Evolutionary conservation across 2,329 filamentous ascomycete genomes (phyloP).

Genomic region (Ustulina deusta): DNA sequence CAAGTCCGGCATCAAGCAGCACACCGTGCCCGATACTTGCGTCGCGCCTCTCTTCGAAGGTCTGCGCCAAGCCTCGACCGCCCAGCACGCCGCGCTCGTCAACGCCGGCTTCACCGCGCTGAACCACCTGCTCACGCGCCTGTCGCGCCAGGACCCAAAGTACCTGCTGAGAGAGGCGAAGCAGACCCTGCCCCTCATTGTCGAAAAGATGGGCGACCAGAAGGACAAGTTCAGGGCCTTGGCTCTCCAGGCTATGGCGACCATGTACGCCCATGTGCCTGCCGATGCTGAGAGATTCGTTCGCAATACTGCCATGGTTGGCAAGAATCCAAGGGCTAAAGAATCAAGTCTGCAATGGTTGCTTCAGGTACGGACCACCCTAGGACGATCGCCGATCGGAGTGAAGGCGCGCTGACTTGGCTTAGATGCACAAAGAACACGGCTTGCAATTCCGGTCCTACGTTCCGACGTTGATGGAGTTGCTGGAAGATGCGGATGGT

Average conservation of each 20-base stretch:
- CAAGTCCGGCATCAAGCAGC: conserved; percentile 92
- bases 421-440: conserved; percentile 79
- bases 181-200: conserved; percentile 77
- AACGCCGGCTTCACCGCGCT: conserved; percentile 89
- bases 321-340: conserved; percentile 86
- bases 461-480: conserved; percentile 83
- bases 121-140: conserved; percentile 85
- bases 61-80: conserved; percentile 78
- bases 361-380: conserved; percentile 67
- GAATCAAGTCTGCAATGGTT: conserved; percentile 89
- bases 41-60: conserved; percentile 84
- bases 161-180: conserved; percentile 76
- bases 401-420: conserved; percentile 42
- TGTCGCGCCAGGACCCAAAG: conserved; percentile 86
- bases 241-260: conserved; percentile 79
- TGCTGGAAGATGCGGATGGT: conserved; percentile 90
- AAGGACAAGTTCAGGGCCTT: conserved; percentile 86
- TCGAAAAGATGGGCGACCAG: conserved; percentile 87
- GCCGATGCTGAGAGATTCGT: conserved; percentile 83
- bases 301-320: conserved; percentile 80
- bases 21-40: conserved; percentile 82
- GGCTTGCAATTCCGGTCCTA: conserved; percentile 85
- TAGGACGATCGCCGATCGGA: conserved; percentile 37
- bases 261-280: conserved; percentile 77
- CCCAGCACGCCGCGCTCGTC: conserved; percentile 81